Percentiles rank a stretch among this genome's conserved stretches.
These are phyloP conservation scores for Xanthoconium purpureum DNA, from an alignment of 768 basidiomycete genomes.

Conservation along the genomic window DNA sequence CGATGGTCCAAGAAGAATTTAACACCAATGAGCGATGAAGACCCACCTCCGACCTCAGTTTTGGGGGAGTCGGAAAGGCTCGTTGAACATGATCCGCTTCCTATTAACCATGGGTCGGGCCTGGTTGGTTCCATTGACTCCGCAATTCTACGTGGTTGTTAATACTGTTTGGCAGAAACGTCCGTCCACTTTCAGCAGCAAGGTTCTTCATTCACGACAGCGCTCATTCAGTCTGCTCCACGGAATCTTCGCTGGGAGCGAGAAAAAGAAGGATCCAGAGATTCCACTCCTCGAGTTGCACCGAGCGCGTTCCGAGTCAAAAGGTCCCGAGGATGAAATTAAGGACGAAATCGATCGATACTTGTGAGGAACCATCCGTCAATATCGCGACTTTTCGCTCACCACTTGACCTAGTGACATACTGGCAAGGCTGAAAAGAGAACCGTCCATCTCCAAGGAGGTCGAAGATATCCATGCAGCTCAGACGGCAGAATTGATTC, in stretches of 20 bases:
- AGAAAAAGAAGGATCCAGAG: slow-evolving; percentile 39
- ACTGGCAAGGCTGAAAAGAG: slow-evolving; percentile 58
- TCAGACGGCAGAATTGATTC: slow-evolving; percentile 82
- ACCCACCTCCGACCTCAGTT: slow-evolving; percentile 68
- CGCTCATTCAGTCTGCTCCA: slow-evolving; percentile 55
- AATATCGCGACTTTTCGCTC: neutral
- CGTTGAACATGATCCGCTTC: slow-evolving; percentile 56
- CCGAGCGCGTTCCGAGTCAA: slow-evolving; percentile 32
- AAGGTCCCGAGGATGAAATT: slow-evolving; percentile 22
- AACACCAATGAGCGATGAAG: slow-evolving; percentile 66
- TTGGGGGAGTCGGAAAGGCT: slow-evolving; percentile 67
- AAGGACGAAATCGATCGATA: slow-evolving; percentile 72
- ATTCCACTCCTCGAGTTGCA: slow-evolving; percentile 60
- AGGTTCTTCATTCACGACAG: slow-evolving; percentile 49
- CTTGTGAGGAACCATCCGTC: slow-evolving; percentile 46
- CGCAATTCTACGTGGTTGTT: slow-evolving; percentile 3
- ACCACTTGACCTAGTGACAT: slow-evolving; percentile 49
- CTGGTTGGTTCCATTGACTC: slow-evolving; percentile 25
- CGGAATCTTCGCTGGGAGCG: slow-evolving; percentile 60
- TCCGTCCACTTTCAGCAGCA: slow-evolving; percentile 22
- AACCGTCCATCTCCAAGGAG: slow-evolving; percentile 44
- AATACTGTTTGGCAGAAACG: slow-evolving; percentile 17
- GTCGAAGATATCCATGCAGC: slow-evolving; percentile 62
- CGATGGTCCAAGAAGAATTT: slow-evolving; percentile 73
- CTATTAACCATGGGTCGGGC: slow-evolving; percentile 28